Evolutionary conservation across 768 basidiomycete species (phyloP).

Genomic region (Kwoniella europaea): DNA sequence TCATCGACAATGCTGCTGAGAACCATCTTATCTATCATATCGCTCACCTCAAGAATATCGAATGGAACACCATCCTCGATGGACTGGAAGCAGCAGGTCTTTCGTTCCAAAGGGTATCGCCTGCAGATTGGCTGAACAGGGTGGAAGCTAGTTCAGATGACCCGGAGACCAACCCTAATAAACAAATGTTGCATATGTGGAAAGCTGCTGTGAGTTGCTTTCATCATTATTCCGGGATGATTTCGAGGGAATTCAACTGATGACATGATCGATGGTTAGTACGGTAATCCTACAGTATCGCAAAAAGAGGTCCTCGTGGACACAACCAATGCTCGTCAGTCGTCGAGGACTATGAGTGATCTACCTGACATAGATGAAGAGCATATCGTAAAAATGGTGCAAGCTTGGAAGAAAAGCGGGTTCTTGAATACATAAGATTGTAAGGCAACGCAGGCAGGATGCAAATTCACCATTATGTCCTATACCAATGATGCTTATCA

Average conservation of each 20-base stretch:
- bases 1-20: slow-evolving; percentile 32
- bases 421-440: slow-evolving; percentile 45
- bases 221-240: neutral
- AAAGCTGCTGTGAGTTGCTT: slow-evolving; percentile 41
- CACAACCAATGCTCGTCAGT: slow-evolving; percentile 49
- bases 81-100: slow-evolving; percentile 59
- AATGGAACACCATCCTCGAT: slow-evolving; percentile 61
- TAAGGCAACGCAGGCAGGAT: no score
- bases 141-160: slow-evolving; percentile 56
- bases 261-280: slow-evolving; percentile 29
- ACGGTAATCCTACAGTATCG: slow-evolving; percentile 36
- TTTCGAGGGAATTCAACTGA: neutral
- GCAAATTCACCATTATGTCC: no score
- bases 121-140: slow-evolving; percentile 58
- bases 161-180: slow-evolving; percentile 58
- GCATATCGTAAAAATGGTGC: slow-evolving; percentile 61
- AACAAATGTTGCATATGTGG: slow-evolving; percentile 59
- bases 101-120: slow-evolving; percentile 59
- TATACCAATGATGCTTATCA: neutral
- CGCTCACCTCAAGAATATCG: slow-evolving; percentile 56
- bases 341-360: slow-evolving; percentile 51
- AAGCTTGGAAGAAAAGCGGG: slow-evolving; percentile 59
- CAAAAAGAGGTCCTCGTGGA: slow-evolving; percentile 50
- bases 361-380: slow-evolving; percentile 49
- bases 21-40: slow-evolving; percentile 58